Percentiles rank a stretch among this genome's conserved stretches.
Evolutionary conservation across 768 basidiomycete genomes (phyloP).

Genomic region (Suillus plorans): DNA sequence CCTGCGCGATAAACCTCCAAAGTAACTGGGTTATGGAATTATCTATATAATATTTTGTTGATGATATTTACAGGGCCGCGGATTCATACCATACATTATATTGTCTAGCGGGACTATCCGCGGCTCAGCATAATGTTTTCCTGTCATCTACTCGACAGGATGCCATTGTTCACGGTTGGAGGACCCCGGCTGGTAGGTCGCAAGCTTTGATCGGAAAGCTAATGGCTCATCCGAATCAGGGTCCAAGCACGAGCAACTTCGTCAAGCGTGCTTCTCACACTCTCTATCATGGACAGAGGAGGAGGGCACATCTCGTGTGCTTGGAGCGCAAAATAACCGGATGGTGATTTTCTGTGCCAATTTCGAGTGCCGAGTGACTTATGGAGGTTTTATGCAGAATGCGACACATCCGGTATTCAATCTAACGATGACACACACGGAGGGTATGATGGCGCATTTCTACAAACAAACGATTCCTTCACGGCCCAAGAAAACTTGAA

Average conservation of each 20-base stretch:
- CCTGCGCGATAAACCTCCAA: conserved; percentile 92
- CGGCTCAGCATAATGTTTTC: conserved; percentile 78
- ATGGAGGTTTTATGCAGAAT: conserved; percentile 48
- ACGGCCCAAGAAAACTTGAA: conserved; percentile 20
- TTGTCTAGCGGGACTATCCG: conserved; percentile 86
- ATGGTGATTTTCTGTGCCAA: conserved; percentile 46
- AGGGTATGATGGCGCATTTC: conserved; percentile 70
- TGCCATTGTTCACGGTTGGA: conserved; percentile 41
- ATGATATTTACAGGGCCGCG: conserved; percentile 51
- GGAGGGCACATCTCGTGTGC: conserved; percentile 50
- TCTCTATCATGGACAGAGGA: conserved; percentile 70
- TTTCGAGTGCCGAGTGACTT: background rate
- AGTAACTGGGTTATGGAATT: conserved; percentile 44
- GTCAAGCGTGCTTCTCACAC: conserved; percentile 50
- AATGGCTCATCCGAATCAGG: conserved; percentile 19
- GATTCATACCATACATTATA: conserved; percentile 96
- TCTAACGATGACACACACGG: conserved; percentile 64
- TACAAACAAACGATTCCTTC: conserved; percentile 57
- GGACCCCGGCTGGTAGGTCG: conserved; percentile 18
- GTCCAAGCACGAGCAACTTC: conserved; percentile 23
- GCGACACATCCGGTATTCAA: conserved; percentile 82
- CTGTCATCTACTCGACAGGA: conserved; percentile 41
- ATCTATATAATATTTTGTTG: conserved; percentile 1
- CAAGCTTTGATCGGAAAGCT: background rate
- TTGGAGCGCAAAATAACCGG: conserved; percentile 63